phyloP scores from a whole-genome alignment of 2,329 filamentous ascomycete genomes.

The Canariomyces notabilis region DNA sequence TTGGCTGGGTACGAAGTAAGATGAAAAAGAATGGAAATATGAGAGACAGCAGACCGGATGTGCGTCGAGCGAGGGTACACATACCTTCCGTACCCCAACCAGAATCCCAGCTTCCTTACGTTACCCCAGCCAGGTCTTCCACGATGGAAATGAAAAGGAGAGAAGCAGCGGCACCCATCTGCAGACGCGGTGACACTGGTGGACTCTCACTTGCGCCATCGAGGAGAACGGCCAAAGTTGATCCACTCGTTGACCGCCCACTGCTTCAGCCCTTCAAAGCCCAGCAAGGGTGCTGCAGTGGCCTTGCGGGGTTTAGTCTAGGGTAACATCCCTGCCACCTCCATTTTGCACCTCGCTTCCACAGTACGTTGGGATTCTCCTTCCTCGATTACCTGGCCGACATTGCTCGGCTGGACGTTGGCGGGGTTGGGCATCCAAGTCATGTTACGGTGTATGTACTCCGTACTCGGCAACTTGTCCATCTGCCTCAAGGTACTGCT shows the following conservation, averaged over 20 bases:
- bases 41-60: background rate
- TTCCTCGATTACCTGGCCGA: no score
- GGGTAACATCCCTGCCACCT: slow-evolving; percentile 4
- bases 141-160: no score
- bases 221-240: slow-evolving; percentile 1
- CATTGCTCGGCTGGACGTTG: no score
- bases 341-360: background rate
- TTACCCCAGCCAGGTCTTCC: no score
- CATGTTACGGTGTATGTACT: no score
- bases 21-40: background rate
- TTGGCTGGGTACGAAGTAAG: background rate
- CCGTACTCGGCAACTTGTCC: no score
- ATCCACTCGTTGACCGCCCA: background rate
- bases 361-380: background rate
- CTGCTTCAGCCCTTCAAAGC: slow-evolving; percentile 1
- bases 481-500: no score
- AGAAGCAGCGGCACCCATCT: no score
- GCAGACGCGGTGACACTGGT: slow-evolving; percentile 1
- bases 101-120: no score
- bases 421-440: no score
- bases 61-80: no score
- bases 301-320: background rate
- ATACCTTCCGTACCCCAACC: no score
- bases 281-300: background rate
- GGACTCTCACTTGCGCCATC: slow-evolving; percentile 9